Evolutionary conservation across 352 stramenopile genomes (phyloP), one percentile per base, ranked within the genome.

Genomic region (Globisporangium nagaii): DNA sequence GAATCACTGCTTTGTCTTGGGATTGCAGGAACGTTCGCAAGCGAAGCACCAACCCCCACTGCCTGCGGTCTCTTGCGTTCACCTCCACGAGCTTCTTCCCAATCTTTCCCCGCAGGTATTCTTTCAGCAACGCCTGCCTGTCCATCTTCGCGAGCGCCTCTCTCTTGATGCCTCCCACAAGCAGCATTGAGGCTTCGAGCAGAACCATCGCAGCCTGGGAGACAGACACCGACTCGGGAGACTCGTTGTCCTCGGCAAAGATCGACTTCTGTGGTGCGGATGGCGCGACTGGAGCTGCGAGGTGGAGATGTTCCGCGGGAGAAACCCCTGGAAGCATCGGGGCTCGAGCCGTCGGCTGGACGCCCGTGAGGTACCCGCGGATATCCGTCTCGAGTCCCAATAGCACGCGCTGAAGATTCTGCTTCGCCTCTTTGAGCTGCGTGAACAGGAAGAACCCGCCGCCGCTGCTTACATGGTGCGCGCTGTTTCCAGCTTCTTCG

Each of bases 371-470:
- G 41, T 71, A 75, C 6, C 51, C 45, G 3, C 81, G 73, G 28
- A 87, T 75, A 17, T 76, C 65, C 0, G 65, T 64, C 13, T 85
- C 69, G 12, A 90, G 65, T 11, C 54, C 19, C 4, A 70, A 55
- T 24, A 74, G 52, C 2, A 60, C 15, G 1, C 62, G 44, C 7
- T 68, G 60, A 22, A 84, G 66, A 8, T 19, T 45, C 4, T 55
- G 44, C 25, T 59, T 63, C 8, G 67, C 60, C 15, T 41, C 22
- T 17, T 65, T 46, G 22, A 79, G 64, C 6, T 62, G 41, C 1
- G 63, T 57, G 1, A 82, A 20, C 4, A 87, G 42, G 11, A 79
- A 63, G 51, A 84, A 85, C 1, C 79, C 79, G 2, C 75, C 70
- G 11, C 79, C 72, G 3, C 67, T 64, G 48, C 58, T 50, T 6